These are phyloP conservation scores for Artemisia annua DNA, from an alignment of 129 eudicot genomes.

Conservation along the genomic window DNA sequence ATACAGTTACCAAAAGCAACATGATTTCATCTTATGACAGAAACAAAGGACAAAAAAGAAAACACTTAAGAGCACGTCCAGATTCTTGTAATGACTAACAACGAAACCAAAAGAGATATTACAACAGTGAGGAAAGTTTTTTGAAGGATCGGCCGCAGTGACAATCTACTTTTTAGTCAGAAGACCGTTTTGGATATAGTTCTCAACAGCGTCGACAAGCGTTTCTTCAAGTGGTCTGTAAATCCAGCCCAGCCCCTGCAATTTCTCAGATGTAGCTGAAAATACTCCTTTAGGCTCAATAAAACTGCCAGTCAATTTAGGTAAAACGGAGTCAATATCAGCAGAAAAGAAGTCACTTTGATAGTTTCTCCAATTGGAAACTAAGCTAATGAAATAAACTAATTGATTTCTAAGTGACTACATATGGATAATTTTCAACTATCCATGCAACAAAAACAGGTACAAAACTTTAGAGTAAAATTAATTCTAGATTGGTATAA, in stretches of 20 bases:
- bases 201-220: constrained; percentile 64
- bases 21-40: constrained; percentile 7
- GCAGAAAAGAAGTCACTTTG: background rate
- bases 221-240: constrained; percentile 81
- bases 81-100: background rate
- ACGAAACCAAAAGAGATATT: background rate
- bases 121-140: too few relatives aligned
- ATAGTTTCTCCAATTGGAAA: too few relatives aligned
- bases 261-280: constrained; percentile 49
- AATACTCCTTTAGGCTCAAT: constrained; percentile 38
- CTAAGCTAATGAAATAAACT: too few relatives aligned
- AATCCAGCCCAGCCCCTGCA: constrained; percentile 73
- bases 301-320: constrained; percentile 43
- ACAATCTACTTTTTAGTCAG: constrained; percentile 26
- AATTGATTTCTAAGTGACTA: too few relatives aligned
- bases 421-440: too few relatives aligned
- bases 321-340: constrained; percentile 8
- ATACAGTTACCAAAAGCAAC: constrained; percentile 14
- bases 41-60: background rate
- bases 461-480: too few relatives aligned
- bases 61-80: background rate
- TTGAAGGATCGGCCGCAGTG: too few relatives aligned
- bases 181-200: constrained; percentile 53
- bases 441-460: too few relatives aligned
- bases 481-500: too few relatives aligned